These are phyloP conservation scores for Stevia rebaudiana DNA, from an alignment of 140 eudicot genomes.

Conservation along the genomic window DNA sequence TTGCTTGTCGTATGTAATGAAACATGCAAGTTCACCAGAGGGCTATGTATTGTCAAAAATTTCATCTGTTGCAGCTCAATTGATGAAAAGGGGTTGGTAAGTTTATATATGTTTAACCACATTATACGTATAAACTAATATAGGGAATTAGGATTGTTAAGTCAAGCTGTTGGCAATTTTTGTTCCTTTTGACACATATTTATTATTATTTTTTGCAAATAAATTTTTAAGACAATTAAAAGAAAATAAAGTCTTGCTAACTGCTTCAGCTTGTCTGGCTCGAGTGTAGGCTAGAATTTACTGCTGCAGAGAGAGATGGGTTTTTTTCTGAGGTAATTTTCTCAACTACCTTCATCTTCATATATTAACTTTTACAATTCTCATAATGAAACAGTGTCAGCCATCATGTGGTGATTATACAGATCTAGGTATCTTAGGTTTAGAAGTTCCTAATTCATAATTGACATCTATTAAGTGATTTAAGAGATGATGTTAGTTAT, in stretches of 20 bases:
- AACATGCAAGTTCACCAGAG: slow-evolving; percentile 77
- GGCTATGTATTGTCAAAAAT: slow-evolving; percentile 85
- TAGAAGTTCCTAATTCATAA: neutral
- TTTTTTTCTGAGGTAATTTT: slow-evolving; percentile 61
- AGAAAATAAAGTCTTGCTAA: slow-evolving; percentile 21
- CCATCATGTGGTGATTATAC: neutral
- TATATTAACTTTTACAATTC: neutral
- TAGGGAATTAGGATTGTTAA: neutral
- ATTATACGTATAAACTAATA: neutral
- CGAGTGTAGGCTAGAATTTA: slow-evolving; percentile 75
- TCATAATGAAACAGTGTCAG: neutral
- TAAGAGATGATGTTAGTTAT: neutral
- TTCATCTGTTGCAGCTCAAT: slow-evolving; percentile 94
- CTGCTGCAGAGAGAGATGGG: slow-evolving; percentile 67
- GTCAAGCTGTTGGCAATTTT: slow-evolving; percentile 11
- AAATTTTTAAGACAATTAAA: slow-evolving; percentile 14
- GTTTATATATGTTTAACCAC: slow-evolving; percentile 20
- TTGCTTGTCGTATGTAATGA: slow-evolving; percentile 69
- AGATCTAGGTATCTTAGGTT: neutral
- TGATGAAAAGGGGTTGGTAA: slow-evolving; percentile 96
- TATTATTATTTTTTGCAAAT: neutral
- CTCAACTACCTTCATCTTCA: slow-evolving; percentile 1
- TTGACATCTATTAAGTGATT: neutral
- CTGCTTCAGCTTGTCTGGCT: slow-evolving; percentile 32
- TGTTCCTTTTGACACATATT: neutral